Conservation (phyloP, 345 rosid species). For the Rubroshorea leprosula region DNA sequence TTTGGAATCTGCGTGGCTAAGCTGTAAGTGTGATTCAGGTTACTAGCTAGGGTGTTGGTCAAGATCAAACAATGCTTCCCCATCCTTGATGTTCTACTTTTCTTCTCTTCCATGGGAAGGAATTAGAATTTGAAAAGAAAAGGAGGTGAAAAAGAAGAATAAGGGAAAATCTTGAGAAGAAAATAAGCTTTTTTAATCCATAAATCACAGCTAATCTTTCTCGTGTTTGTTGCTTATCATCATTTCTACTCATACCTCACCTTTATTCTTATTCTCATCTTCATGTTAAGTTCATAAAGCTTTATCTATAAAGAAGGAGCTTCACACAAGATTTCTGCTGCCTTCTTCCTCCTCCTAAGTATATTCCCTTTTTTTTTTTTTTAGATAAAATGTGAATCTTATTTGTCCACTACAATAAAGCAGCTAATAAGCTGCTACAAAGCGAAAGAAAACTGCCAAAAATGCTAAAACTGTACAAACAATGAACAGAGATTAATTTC, state of each 20-base stretch:
- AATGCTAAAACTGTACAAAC: no score
- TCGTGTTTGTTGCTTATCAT: conserved; percentile 7
- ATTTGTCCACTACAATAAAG: no score
- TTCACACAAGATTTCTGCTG: conserved; percentile 1
- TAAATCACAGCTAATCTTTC: conserved; percentile 22
- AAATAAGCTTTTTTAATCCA: conserved; percentile 22
- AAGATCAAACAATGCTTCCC: neutral
- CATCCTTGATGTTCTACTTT: conserved; percentile 16
- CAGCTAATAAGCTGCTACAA: no score
- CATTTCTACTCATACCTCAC: neutral
- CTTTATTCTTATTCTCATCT: conserved; percentile 38
- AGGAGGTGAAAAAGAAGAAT: neutral
- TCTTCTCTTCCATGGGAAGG: conserved; percentile 47
- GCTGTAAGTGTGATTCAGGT: neutral
- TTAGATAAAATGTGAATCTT: no score
- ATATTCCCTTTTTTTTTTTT: no score
- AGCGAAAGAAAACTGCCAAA: no score
- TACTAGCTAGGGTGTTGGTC: no score
- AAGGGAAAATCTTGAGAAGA: conserved; percentile 19
- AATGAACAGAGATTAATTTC: no score
- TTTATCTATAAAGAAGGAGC: conserved; percentile 1
- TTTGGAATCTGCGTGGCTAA: neutral
- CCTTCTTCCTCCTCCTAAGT: neutral
- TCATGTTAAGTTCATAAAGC: conserved; percentile 4
- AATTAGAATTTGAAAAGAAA: conserved; percentile 31